Evolutionary conservation across 257 asterid genomes (phyloP).

Genomic region (Rauvolfia tetraphylla): DNA sequence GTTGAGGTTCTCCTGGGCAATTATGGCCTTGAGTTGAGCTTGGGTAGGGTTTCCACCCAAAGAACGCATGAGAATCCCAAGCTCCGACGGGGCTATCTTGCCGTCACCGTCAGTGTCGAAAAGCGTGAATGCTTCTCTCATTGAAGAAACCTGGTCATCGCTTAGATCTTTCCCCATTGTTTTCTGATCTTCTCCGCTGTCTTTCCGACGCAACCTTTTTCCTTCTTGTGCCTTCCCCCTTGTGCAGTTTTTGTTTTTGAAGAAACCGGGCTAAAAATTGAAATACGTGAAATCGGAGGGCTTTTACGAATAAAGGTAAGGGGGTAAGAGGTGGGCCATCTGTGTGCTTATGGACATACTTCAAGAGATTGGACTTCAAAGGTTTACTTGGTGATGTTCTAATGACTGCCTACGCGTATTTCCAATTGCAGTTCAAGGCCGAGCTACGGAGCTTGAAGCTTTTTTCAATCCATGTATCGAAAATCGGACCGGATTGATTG

Average conservation of each 20-base stretch:
- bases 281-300: constrained; percentile 4
- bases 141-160: constrained; percentile 73
- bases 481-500: too few relatives aligned
- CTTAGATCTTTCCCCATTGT: constrained; percentile 91
- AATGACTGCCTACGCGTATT: too few relatives aligned
- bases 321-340: background rate
- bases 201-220: constrained; percentile 7
- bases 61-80: constrained; percentile 91
- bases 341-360: too few relatives aligned
- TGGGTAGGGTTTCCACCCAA: constrained; percentile 97
- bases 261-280: background rate
- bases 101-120: constrained; percentile 95
- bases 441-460: too few relatives aligned
- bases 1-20: constrained; percentile 63
- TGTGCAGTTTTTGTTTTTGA: constrained; percentile 6
- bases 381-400: too few relatives aligned
- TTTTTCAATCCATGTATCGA: too few relatives aligned
- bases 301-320: background rate
- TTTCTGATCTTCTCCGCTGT: constrained; percentile 1
- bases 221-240: background rate
- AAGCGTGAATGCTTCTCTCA: constrained; percentile 89
- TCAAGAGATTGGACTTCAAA: too few relatives aligned
- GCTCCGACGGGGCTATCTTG: constrained; percentile 85
- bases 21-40: constrained; percentile 72
- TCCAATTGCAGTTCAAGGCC: too few relatives aligned